Conservation (phyloP, 1,284 basidiomycete genomes). For the Apiotrichum domesticum region DNA sequence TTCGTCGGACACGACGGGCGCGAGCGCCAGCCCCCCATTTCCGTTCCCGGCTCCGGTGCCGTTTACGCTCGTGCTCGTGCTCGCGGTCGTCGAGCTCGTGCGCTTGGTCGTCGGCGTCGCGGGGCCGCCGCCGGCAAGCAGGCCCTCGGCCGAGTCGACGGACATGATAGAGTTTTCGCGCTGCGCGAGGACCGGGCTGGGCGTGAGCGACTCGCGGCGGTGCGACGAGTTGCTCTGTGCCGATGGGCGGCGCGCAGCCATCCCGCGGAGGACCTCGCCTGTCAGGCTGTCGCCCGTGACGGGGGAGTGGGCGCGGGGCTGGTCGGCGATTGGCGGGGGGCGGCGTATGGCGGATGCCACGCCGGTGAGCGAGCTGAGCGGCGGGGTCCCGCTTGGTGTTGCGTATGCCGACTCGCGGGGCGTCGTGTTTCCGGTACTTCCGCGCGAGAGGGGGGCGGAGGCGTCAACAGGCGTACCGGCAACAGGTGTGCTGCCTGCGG, state of each 20-base stretch:
- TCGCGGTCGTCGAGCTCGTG: no score
- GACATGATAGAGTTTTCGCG: constrained; percentile 18
- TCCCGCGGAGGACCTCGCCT: constrained; percentile 8
- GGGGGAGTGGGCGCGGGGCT: constrained; percentile 3
- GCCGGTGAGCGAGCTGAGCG: neutral
- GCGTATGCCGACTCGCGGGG: constrained; percentile 4
- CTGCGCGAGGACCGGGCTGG: neutral
- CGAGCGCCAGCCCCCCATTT: no score
- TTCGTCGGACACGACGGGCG: neutral
- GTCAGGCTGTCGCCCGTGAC: neutral
- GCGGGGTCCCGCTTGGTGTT: neutral
- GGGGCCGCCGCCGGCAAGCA: constrained; percentile 11
- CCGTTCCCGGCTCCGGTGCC: neutral
- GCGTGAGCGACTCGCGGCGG: neutral
- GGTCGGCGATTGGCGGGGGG: constrained; percentile 26
- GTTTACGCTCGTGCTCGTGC: no score
- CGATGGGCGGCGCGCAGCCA: constrained; percentile 6
- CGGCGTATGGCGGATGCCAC: constrained; percentile 20
- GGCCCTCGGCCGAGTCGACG: constrained; percentile 22
- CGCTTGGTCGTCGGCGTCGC: neutral
- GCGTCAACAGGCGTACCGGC: constrained; percentile 9
- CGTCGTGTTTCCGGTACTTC: neutral
- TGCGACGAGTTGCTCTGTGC: neutral
- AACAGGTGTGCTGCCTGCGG: neutral
- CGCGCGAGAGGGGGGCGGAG: constrained; percentile 26